Evolutionary conservation across 2,329 filamentous ascomycete genomes (phyloP), one percentile per base, ranked within the genome.

Genomic region (Penicillium sp.): DNA sequence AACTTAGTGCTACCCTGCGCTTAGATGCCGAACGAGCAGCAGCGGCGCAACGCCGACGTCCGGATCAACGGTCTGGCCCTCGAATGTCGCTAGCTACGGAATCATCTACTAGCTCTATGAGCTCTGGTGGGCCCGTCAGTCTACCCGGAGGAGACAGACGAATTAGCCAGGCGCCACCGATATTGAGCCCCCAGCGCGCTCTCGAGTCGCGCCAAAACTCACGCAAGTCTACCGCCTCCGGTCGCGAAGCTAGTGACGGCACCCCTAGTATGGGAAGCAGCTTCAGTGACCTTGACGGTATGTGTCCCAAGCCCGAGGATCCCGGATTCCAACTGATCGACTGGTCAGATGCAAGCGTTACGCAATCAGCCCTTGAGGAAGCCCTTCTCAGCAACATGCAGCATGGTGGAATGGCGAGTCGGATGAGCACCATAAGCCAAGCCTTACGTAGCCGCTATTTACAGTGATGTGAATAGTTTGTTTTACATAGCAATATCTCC

Each of bases 221-320:
- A 0, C 72, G 75, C n/a, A 70, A 70, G 38, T 69, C 69, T 10
- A 59, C 59, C 19, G 57, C 65, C 47, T 66, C 71, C 39, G 70
- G 70, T 2, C 70, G 70, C 38, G 76, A 78, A 26, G 73, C 76
- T 11, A 83, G 79, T 52, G 81, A 83, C 56, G 81, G 80, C 11
- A 81, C 80, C 9, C 81, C 81, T 3, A 84, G 81, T 58, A 85
- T 85, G 81, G 84, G 84, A 0, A 86, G 83, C 58, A 86, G 83
- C 52, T 87, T 86, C 62, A 85, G 82, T 60, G 84, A 87, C 67
- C 72, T 87, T 34, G 84, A 87, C 66, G 82, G 83, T 81, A 70
- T 53, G 68, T 56, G 23, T 13, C 13, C 9, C 26, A 18, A 36
- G 2, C 34, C 34, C 18, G 18, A 27, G 14, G 27, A 50, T 16